phyloP scores from a whole-genome alignment of 164 flowering plant species.

The Dillenia suffruticosa region DNA sequence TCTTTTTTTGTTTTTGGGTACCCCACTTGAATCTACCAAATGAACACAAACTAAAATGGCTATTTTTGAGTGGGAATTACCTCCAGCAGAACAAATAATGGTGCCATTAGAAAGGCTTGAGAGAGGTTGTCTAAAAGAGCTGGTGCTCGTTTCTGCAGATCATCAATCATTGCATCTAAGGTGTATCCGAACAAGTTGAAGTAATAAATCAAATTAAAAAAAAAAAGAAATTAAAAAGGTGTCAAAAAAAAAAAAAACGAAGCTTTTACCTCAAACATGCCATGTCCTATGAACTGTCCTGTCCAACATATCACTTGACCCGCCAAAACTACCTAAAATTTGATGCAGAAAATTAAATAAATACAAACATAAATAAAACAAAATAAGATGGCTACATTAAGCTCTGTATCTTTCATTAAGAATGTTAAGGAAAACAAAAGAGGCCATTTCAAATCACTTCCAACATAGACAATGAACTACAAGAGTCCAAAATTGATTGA shows the following conservation, averaged over 20 bases:
- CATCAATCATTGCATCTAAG: background rate
- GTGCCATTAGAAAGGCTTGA: constrained; percentile 69
- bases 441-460: too few species aligned
- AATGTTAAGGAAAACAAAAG: too few species aligned
- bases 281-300: constrained; percentile 65
- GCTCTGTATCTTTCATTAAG: too few species aligned
- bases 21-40: background rate
- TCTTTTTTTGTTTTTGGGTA: background rate
- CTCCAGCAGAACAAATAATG: constrained; percentile 66
- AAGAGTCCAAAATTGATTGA: too few species aligned
- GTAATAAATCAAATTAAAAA: background rate
- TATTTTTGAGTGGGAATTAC: constrained; percentile 14
- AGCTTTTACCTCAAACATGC: constrained; percentile 51
- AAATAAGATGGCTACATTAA: too few species aligned
- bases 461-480: too few species aligned
- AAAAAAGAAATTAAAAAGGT: background rate
- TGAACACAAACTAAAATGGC: background rate
- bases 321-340: constrained; percentile 41
- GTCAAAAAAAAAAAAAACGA: background rate
- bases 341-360: too few species aligned
- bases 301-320: constrained; percentile 61
- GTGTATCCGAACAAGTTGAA: background rate
- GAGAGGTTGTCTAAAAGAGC: constrained; percentile 61
- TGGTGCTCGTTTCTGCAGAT: constrained; percentile 53
- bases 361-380: too few species aligned